These are phyloP conservation scores for Pachysandra terminalis DNA, from an alignment of 164 flowering plant genomes.

Conservation along the genomic window DNA sequence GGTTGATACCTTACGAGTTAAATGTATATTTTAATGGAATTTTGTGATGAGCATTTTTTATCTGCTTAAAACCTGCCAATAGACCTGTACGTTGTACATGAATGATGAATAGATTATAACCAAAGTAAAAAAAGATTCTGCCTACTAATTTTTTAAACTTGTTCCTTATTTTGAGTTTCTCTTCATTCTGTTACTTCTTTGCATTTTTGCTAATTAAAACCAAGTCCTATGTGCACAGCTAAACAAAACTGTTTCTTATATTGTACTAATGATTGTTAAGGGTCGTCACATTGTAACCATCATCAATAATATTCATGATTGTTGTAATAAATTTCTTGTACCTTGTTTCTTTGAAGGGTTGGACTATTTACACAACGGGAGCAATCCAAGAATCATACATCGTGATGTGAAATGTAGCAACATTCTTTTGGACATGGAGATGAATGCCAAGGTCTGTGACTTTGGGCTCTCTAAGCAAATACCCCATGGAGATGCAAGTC, in stretches of 20 bases:
- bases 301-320: not conserved
- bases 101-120: too few relatives aligned
- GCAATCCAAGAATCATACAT: constrained; percentile 78
- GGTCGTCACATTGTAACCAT: not conserved
- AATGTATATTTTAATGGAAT: too few relatives aligned
- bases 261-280: not conserved
- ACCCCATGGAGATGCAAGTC: constrained; percentile 58
- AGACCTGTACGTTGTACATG: too few relatives aligned
- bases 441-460: constrained; percentile 85
- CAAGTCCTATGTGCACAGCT: too few relatives aligned
- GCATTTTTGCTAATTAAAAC: not conserved
- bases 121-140: too few relatives aligned
- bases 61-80: too few relatives aligned
- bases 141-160: too few relatives aligned
- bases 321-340: not conserved
- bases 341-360: constrained; percentile 43
- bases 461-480: constrained; percentile 91
- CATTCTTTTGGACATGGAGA: constrained; percentile 67
- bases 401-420: constrained; percentile 86
- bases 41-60: too few relatives aligned
- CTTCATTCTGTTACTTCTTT: not conserved
- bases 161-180: not conserved
- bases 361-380: constrained; percentile 85
- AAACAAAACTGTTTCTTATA: too few relatives aligned
- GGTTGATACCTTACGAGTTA: too few relatives aligned